phyloP scores from a whole-genome alignment of 805 yeast species.

The Kuraishia floccosa region DNA sequence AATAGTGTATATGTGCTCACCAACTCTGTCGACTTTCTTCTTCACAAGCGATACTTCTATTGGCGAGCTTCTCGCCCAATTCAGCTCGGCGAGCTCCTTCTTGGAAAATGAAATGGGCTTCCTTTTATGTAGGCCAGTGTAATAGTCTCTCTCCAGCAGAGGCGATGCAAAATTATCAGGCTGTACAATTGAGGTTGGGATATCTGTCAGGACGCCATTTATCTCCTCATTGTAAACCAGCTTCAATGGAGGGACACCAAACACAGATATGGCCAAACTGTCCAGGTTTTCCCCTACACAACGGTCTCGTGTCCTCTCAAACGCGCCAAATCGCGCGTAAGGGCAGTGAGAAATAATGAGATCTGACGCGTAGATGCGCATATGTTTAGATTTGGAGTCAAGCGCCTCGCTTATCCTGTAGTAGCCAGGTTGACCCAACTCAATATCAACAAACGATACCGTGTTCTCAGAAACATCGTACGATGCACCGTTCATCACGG shows the following conservation, averaged over 20 bases:
- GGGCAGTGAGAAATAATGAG: constrained; percentile 74
- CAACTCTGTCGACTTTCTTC: constrained; percentile 22
- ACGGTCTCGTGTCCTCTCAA: constrained; percentile 23
- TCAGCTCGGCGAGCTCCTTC: constrained; percentile 24
- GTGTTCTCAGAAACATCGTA: constrained; percentile 16
- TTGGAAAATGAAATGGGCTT: constrained; percentile 10
- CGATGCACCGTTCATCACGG: constrained; percentile 3
- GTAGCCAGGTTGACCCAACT: constrained; percentile 61
- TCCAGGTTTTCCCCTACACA: constrained; percentile 56
- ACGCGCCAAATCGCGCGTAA: constrained; percentile 36
- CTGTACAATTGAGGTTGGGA: constrained; percentile 17
- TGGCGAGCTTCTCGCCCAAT: constrained; percentile 19
- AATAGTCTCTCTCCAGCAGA: constrained; percentile 20
- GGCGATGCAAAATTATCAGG: constrained; percentile 46
- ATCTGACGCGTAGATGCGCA: constrained; percentile 49
- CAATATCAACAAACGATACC: constrained; percentile 52
- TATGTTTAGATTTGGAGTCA: constrained; percentile 44
- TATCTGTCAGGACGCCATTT: constrained; percentile 15
- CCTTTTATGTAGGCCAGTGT: constrained; percentile 9
- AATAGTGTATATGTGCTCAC: constrained; percentile 44
- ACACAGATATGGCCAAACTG: constrained; percentile 32
- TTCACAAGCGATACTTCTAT: constrained; percentile 15
- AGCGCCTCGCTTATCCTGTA: constrained; percentile 59
- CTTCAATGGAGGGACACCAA: constrained; percentile 74
- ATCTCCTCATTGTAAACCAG: constrained; percentile 40